Percentiles rank a stretch among this genome's conserved stretches.
These are phyloP conservation scores for Acanthamoeba culbertsoni DNA, from an alignment of 208 protist genomes.

Conservation along the genomic window DNA sequence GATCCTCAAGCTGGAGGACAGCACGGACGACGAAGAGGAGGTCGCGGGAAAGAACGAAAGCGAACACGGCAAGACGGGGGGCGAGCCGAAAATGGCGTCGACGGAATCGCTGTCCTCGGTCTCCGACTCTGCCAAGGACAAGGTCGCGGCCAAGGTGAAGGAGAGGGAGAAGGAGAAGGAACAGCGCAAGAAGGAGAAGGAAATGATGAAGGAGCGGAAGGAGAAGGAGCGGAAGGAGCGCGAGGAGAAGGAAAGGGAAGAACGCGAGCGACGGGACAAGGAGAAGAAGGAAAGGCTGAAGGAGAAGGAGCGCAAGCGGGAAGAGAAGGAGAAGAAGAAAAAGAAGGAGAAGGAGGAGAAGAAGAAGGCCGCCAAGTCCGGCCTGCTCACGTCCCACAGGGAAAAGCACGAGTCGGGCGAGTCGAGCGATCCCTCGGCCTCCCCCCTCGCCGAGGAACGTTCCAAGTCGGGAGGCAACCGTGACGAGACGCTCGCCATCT, in stretches of 20 bases:
- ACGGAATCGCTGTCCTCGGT: background rate
- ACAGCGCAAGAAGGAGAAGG: conserved; percentile 3
- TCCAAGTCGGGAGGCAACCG: too few relatives aligned
- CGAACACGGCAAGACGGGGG: background rate
- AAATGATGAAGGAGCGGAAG: background rate
- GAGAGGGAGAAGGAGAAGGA: background rate
- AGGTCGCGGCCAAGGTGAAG: background rate
- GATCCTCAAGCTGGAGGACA: background rate
- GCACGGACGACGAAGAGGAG: background rate
- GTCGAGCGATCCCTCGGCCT: background rate
- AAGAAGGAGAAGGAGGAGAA: background rate
- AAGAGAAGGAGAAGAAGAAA: background rate
- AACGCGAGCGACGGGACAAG: background rate
- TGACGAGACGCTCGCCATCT: too few relatives aligned
- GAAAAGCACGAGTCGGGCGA: background rate
- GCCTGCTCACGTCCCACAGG: background rate
- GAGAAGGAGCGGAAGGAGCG: background rate
- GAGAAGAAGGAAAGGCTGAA: background rate
- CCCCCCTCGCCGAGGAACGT: background rate
- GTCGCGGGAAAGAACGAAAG: background rate
- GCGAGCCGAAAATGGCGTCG: background rate
- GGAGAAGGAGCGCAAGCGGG: background rate
- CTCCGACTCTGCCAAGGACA: background rate
- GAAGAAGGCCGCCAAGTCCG: background rate
- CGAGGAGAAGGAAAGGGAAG: background rate